These are phyloP conservation scores for Neurospora terricola DNA, from an alignment of 495 filamentous ascomycete species.

Conservation along the genomic window DNA sequence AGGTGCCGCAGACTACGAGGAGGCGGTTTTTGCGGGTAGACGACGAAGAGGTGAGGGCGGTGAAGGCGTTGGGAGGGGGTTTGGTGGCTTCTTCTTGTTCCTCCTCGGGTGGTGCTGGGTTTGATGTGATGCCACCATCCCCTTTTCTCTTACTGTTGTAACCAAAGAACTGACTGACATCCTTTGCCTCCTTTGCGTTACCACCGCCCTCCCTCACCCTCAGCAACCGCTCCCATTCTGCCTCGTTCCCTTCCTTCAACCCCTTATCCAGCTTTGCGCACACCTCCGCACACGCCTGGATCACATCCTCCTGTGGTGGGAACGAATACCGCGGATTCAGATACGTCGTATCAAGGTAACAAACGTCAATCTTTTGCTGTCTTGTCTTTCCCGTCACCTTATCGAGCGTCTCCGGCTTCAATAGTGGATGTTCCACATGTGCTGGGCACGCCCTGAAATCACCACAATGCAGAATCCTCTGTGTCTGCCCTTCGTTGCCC, in stretches of 20 bases:
- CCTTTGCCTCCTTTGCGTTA: slow-evolving; percentile 12
- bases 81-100: neutral
- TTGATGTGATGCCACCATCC: slow-evolving; percentile 1
- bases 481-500: slow-evolving; percentile 45
- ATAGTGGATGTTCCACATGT: slow-evolving; percentile 75
- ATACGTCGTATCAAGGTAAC: slow-evolving; percentile 97
- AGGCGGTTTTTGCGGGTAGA: slow-evolving; percentile 39
- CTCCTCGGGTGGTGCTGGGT: neutral
- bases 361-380: slow-evolving; percentile 83
- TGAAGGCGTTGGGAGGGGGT: slow-evolving; percentile 13
- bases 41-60: slow-evolving; percentile 8
- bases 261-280: slow-evolving; percentile 50
- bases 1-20: slow-evolving; percentile 89
- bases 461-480: slow-evolving; percentile 86
- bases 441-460: slow-evolving; percentile 86
- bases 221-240: slow-evolving; percentile 20
- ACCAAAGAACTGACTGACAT: slow-evolving; percentile 36
- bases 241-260: slow-evolving; percentile 19
- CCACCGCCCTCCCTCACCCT: slow-evolving; percentile 12
- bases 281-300: slow-evolving; percentile 79
- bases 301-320: slow-evolving; percentile 77
- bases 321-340: slow-evolving; percentile 93
- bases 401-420: slow-evolving; percentile 65
- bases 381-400: slow-evolving; percentile 54
- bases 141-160: slow-evolving; percentile 7